Evolutionary conservation across 2,329 filamentous ascomycete genomes (phyloP).

Genomic region (Sarocladiaceae sp.): DNA sequence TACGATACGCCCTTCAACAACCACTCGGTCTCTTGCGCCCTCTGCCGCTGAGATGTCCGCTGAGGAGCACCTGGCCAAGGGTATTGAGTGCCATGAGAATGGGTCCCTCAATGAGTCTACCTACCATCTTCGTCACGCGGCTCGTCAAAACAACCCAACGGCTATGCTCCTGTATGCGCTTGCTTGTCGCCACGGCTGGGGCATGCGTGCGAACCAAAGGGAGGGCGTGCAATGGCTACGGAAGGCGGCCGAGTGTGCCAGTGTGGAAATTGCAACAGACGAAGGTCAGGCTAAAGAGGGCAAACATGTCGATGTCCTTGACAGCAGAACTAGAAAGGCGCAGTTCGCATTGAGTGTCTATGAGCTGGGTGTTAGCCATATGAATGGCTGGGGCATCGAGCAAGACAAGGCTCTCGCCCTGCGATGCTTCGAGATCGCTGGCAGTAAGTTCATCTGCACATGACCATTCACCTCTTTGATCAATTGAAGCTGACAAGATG

Average conservation of each 20-base stretch:
- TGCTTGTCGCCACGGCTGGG: conserved; percentile 94
- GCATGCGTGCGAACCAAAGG: conserved; percentile 84
- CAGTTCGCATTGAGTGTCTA: conserved; percentile 96
- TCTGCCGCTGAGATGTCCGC: conserved; percentile 65
- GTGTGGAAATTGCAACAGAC: conserved; percentile 76
- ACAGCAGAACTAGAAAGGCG: conserved; percentile 77
- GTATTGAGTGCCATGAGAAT: conserved; percentile 82
- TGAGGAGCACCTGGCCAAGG: conserved; percentile 85
- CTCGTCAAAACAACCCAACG: conserved; percentile 77
- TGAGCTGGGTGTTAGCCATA: conserved; percentile 90
- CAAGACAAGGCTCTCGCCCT: conserved; percentile 85
- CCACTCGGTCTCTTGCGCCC: conserved; percentile 40
- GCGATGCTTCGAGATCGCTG: conserved; percentile 93
- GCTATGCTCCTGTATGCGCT: conserved; percentile 95
- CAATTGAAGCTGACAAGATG: conserved; percentile 16
- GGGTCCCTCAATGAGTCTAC: conserved; percentile 89
- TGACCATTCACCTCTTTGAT: background rate
- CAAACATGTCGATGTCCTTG: conserved; percentile 57
- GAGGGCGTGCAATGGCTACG: conserved; percentile 91
- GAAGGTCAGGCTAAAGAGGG: conserved; percentile 60
- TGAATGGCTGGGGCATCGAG: conserved; percentile 96
- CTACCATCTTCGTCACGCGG: conserved; percentile 88
- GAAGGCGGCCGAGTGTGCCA: conserved; percentile 80
- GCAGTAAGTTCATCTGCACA: conserved; percentile 47
- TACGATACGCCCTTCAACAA: conserved; percentile 37